A percentile compares a stretch with the other conserved stretches of the same genome.
These are phyloP conservation scores for Candida maltosa DNA, from an alignment of 805 yeast species.

Conservation along the genomic window DNA sequence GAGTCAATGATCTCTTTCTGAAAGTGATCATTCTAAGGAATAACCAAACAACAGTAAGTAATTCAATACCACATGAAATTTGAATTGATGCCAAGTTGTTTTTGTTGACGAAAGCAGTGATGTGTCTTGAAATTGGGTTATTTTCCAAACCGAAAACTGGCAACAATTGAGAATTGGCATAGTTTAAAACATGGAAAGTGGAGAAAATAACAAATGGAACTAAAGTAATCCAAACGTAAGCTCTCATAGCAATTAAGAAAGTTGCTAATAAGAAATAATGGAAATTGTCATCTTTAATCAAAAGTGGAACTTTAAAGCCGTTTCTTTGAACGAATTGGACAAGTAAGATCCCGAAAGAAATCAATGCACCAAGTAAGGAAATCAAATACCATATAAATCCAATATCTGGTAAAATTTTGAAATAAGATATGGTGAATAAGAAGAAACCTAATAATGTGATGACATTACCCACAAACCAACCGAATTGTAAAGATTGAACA, in stretches of 20 bases:
- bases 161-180: constrained; percentile 59
- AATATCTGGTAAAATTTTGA: constrained; percentile 21
- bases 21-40: constrained; percentile 54
- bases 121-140: constrained; percentile 34
- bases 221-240: constrained; percentile 57
- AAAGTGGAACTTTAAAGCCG: constrained; percentile 17
- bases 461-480: constrained; percentile 62
- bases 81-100: constrained; percentile 37
- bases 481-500: constrained; percentile 53
- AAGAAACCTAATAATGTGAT: constrained; percentile 29
- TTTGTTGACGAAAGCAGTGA: constrained; percentile 29
- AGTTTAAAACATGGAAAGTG: constrained; percentile 76
- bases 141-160: constrained; percentile 51
- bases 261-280: constrained; percentile 63
- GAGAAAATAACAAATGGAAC: constrained; percentile 78
- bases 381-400: constrained; percentile 49
- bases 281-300: constrained; percentile 56
- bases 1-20: constrained; percentile 59
- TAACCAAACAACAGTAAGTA: constrained; percentile 43
- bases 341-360: constrained; percentile 73
- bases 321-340: constrained; percentile 47
- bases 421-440: constrained; percentile 31
- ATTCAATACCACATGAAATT: constrained; percentile 37
- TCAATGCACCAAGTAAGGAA: constrained; percentile 61
- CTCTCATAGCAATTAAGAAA: constrained; percentile 51